These are phyloP conservation scores for Rhodosporidiobolus sp. DNA, from an alignment of 768 basidiomycete genomes.

Conservation along the genomic window DNA sequence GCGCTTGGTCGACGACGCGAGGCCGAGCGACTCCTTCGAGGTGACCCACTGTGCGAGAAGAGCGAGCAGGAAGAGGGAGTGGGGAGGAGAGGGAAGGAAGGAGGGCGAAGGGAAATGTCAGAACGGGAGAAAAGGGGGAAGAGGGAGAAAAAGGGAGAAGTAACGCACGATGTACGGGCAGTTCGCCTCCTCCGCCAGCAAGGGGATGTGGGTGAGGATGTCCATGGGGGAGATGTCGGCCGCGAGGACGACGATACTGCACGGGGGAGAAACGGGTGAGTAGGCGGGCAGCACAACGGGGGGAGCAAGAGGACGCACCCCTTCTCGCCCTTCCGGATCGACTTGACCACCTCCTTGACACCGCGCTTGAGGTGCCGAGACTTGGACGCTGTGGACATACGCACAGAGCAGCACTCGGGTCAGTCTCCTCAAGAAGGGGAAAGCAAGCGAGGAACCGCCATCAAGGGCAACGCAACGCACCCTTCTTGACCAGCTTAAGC, in stretches of 20 bases:
- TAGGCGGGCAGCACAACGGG: not conserved
- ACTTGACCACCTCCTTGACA: slow-evolving; percentile 97
- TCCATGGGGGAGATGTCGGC: slow-evolving; percentile 98
- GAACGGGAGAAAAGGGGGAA: too few species aligned
- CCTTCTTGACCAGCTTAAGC: slow-evolving; percentile 91
- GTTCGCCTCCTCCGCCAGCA: slow-evolving; percentile 87
- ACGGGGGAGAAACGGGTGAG: not conserved
- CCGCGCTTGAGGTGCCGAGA: slow-evolving; percentile 92
- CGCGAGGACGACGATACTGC: slow-evolving; percentile 81
- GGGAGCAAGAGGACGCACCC: slow-evolving; percentile 61
- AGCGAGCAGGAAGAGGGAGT: not conserved
- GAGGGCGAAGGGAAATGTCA: too few species aligned
- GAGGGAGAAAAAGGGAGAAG: not conserved
- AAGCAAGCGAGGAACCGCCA: not conserved
- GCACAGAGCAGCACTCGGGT: slow-evolving; percentile 7
- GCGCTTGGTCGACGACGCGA: slow-evolving; percentile 92
- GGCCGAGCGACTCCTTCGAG: slow-evolving; percentile 92
- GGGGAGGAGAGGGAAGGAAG: not conserved
- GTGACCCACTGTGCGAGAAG: slow-evolving; percentile 53
- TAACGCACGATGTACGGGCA: slow-evolving; percentile 77
- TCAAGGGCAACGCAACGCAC: slow-evolving; percentile 49
- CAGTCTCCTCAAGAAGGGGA: not conserved
- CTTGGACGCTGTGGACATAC: slow-evolving; percentile 68
- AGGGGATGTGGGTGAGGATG: slow-evolving; percentile 93
- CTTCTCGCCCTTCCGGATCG: slow-evolving; percentile 93